A percentile compares a stretch with the other conserved stretches of the same genome.
Conservation (phyloP, 441 rosid genomes). For the Pelargonium cotyledonis region DNA sequence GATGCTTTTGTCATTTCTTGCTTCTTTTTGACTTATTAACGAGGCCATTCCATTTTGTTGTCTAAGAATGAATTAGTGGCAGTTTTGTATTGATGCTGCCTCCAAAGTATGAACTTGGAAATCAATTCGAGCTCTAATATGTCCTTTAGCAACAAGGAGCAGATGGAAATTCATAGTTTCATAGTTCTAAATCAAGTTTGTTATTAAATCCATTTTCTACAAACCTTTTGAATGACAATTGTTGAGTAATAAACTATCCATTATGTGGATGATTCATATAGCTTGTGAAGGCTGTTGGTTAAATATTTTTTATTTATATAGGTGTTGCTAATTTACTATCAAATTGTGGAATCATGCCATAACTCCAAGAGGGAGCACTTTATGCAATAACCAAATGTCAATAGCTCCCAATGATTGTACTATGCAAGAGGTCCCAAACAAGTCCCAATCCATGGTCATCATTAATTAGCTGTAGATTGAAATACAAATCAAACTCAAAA, state of each 20-base stretch:
- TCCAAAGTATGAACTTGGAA: background rate
- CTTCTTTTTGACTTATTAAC: background rate
- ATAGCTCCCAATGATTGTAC: no score
- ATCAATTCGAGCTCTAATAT: background rate
- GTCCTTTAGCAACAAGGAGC: background rate
- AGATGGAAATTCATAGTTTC: background rate
- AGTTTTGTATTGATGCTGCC: background rate
- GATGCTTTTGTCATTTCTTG: background rate
- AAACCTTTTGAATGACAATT: background rate
- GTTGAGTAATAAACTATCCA: background rate
- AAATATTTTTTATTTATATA: no score
- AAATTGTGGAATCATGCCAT: no score
- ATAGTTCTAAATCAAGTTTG: background rate
- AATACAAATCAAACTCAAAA: background rate
- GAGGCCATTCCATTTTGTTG: slow-evolving; percentile 7
- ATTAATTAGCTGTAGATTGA: no score
- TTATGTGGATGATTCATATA: no score
- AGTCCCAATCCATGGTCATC: no score
- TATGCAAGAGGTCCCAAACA: no score
- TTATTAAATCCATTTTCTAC: background rate
- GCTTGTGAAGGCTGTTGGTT: no score
- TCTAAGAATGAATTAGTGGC: slow-evolving; percentile 11
- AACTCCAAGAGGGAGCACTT: no score
- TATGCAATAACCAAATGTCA: no score
- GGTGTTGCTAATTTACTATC: no score